Conservation (phyloP, 192 early-diverging fungal species). For the Mortierella claussenii region DNA sequence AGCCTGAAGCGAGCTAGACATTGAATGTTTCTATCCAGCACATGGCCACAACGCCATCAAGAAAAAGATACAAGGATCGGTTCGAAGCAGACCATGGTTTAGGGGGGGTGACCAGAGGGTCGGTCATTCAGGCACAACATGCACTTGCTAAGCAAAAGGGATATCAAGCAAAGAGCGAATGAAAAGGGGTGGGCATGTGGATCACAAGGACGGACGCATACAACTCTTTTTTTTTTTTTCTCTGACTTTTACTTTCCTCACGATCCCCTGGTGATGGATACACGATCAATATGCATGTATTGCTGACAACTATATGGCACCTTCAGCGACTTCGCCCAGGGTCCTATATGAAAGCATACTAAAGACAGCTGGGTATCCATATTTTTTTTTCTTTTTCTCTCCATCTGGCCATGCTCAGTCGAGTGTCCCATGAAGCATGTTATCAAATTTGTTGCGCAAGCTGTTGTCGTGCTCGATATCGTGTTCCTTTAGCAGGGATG, state of each 20-base stretch:
- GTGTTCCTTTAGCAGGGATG: constrained; percentile 23
- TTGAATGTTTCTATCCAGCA: neutral
- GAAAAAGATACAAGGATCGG: neutral
- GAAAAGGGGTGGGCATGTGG: neutral
- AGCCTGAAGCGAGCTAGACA: too few species aligned
- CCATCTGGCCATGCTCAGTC: too few species aligned
- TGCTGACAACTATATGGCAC: too few species aligned
- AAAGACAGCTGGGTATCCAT: too few species aligned
- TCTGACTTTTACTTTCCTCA: too few species aligned
- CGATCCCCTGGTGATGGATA: too few species aligned
- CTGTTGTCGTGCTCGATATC: constrained; percentile 30
- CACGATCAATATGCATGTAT: too few species aligned
- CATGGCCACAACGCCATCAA: constrained; percentile 1
- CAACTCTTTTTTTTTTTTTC: too few species aligned
- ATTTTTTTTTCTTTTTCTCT: too few species aligned
- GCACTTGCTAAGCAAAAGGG: too few species aligned
- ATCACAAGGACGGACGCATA: constrained; percentile 1
- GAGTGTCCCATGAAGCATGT: constrained; percentile 34
- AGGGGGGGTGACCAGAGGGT: neutral
- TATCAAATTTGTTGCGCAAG: constrained; percentile 47
- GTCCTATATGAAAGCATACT: too few species aligned
- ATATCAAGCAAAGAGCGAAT: constrained; percentile 4
- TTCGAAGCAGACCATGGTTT: neutral
- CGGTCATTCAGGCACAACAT: constrained; percentile 5
- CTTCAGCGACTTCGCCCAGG: too few species aligned